A percentile compares a stretch with the other conserved stretches of the same genome.
phyloP scores from a whole-genome alignment of 2,329 filamentous ascomycete species.

The Xylariaceae sp. region DNA sequence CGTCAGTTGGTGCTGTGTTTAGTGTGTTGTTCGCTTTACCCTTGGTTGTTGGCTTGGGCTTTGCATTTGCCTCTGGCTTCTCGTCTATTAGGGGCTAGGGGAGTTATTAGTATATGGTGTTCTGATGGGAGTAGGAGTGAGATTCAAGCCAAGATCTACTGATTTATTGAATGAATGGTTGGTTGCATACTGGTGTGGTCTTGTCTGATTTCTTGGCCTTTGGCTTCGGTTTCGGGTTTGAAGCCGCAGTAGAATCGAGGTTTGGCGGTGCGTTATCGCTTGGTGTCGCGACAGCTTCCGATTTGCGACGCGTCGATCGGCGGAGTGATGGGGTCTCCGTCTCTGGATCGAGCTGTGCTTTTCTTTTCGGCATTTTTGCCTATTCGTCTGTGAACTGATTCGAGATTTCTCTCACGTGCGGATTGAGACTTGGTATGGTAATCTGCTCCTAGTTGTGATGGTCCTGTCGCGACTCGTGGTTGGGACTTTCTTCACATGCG shows the following conservation, averaged over 20 bases:
- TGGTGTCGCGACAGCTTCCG: not conserved
- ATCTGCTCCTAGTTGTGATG: too few species aligned
- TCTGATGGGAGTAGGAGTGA: too few species aligned
- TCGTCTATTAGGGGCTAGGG: too few species aligned
- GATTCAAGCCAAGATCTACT: too few species aligned
- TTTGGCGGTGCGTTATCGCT: not conserved
- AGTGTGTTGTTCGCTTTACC: slow-evolving; percentile 1
- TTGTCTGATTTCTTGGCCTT: too few species aligned
- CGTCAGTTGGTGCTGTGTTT: slow-evolving; percentile 5
- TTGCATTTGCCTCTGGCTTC: not conserved
- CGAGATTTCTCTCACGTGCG: not conserved
- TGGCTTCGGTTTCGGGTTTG: not conserved
- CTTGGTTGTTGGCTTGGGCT: slow-evolving; percentile 11
- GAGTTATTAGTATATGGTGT: too few species aligned
- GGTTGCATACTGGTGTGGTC: too few species aligned
- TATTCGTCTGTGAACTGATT: not conserved
- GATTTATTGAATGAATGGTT: too few species aligned
- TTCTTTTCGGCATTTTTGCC: slow-evolving; percentile 17
- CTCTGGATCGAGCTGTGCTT: slow-evolving; percentile 12
- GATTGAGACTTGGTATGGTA: not conserved
- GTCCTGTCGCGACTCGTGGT: too few species aligned
- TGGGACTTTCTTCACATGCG: too few species aligned
- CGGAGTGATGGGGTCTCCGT: slow-evolving; percentile 2
- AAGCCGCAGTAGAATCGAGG: not conserved
- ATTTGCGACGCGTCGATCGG: slow-evolving; percentile 20